Percentiles rank a stretch among this genome's conserved stretches.
These are phyloP conservation scores for Fusarium sp. DNA, from an alignment of 2,329 filamentous ascomycete species.

Conservation along the genomic window DNA sequence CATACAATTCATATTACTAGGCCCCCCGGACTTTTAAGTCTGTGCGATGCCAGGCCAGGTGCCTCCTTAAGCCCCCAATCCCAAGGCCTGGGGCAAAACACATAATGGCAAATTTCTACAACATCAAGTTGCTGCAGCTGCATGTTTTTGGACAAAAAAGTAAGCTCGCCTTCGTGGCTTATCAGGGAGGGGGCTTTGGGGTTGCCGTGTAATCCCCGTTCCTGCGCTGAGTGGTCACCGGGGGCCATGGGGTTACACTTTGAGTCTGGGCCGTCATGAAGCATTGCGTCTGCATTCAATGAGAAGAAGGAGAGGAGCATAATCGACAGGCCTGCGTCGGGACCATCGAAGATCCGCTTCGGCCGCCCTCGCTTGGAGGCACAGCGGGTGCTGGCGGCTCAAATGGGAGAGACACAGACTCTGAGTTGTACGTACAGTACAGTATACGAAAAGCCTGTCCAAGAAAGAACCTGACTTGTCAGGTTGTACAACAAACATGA, in stretches of 20 bases:
- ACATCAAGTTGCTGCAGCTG: constrained; percentile 39
- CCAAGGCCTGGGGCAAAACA: not conserved
- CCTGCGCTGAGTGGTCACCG: constrained; percentile 25
- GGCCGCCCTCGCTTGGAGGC: constrained; percentile 23
- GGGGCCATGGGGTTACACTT: constrained; percentile 15
- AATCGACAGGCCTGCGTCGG: constrained; percentile 18
- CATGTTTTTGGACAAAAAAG: constrained; percentile 35
- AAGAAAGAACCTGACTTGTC: constrained; percentile 27
- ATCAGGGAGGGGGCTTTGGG: constrained; percentile 6
- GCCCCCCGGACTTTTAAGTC: constrained; percentile 17
- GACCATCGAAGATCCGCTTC: constrained; percentile 34
- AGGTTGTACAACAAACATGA: constrained; percentile 31
- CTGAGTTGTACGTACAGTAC: not conserved
- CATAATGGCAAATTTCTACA: constrained; percentile 12
- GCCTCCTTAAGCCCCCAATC: not conserved
- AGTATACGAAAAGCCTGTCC: not conserved
- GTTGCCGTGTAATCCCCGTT: constrained; percentile 24
- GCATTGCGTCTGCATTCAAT: constrained; percentile 6
- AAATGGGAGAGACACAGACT: constrained; percentile 9
- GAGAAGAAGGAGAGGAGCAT: not conserved
- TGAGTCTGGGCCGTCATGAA: constrained; percentile 4
- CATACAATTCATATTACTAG: not conserved
- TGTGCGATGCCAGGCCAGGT: constrained; percentile 24
- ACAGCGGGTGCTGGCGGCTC: constrained; percentile 32
- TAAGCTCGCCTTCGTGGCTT: constrained; percentile 28